A percentile compares a stretch with the other conserved stretches of the same genome.
These are phyloP conservation scores for Kodamaea plutei DNA, from an alignment of 1,139 yeast species.

Conservation along the genomic window DNA sequence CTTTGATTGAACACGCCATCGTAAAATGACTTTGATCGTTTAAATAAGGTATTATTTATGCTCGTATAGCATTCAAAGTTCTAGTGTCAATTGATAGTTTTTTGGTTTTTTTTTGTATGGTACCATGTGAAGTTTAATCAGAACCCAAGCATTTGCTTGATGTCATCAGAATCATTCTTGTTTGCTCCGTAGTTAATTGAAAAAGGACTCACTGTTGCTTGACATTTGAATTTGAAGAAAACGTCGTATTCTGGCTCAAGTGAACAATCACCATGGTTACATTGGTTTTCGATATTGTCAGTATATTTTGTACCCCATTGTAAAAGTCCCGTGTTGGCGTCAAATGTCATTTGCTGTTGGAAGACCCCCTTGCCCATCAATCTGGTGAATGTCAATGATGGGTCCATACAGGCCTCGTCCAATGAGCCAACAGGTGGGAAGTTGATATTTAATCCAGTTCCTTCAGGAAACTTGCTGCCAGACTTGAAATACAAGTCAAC, in stretches of 20 bases:
- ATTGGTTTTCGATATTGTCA: conserved; percentile 17
- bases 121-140: no score
- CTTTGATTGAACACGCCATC: no score
- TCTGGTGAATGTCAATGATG: conserved; percentile 35
- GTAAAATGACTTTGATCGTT: no score
- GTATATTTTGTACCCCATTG: conserved; percentile 20
- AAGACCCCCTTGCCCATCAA: conserved; percentile 34
- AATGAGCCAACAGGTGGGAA: conserved; percentile 39
- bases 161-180: conserved; percentile 20
- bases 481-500: conserved; percentile 30
- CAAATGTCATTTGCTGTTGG: conserved; percentile 23
- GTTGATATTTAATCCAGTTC: conserved; percentile 44
- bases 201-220: conserved; percentile 32
- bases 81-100: no score
- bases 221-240: conserved; percentile 21
- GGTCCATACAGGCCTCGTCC: conserved; percentile 29
- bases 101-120: no score
- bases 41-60: no score
- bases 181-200: conserved; percentile 39
- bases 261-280: conserved; percentile 30
- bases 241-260: conserved; percentile 30
- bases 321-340: conserved; percentile 20
- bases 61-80: no score
- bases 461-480: conserved; percentile 30
- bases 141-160: conserved; percentile 10